Base-by-base conservation (phyloP, 139 green algal species). In the Mesotaenium endlicherianum region DNA sequence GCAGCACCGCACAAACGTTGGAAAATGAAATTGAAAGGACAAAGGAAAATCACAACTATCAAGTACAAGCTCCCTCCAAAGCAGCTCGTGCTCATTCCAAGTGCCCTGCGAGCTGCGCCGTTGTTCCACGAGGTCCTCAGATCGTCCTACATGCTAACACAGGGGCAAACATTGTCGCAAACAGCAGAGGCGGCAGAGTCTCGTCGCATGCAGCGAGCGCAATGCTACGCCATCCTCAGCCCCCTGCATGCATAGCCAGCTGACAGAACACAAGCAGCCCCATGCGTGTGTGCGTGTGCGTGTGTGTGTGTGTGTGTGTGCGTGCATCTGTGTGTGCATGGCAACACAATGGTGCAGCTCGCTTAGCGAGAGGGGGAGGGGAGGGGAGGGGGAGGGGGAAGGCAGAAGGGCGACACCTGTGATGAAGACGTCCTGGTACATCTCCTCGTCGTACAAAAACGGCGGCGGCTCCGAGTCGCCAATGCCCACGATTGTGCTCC, bases 371-470 rank as follows among this genome's bases (percentile, higher is more conserved):
- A 82, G 5, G 40, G 30, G 8, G 5, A 49, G 31, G 30, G 40
- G 68, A 44, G 41, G 5, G 68, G 68, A 76, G 8, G 40, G 68
- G 40, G 34, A 14, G 41, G 55, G 55, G 34, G 36, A 16, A 17
- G 36, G 30, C 1, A 80, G 20, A 59, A 69, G 20, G n/a, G 17
- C 11, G 30, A 71, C 42, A 82, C 82, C 82, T 83, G 71, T 45
- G 2, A 87, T 36, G 20, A 88, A 88, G 30, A 86, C 68, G 30
- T 86, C 31, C 17, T 43, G 39, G 45, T 88, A 88, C 11, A n/a
- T 39, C 36, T 79, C 59, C n/a, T 88, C 83, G 36, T 88, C 83
- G 34, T 88, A 88, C 17, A 88, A 47, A 41, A 88, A 86, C 64
- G 34, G 26, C 1, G 83, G 83, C 40, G 77, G 77, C 16, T 88